A percentile compares a stretch with the other conserved stretches of the same genome.
phyloP scores from a whole-genome alignment of 352 stramenopile species.

The Globisporangium sylvaticum region DNA sequence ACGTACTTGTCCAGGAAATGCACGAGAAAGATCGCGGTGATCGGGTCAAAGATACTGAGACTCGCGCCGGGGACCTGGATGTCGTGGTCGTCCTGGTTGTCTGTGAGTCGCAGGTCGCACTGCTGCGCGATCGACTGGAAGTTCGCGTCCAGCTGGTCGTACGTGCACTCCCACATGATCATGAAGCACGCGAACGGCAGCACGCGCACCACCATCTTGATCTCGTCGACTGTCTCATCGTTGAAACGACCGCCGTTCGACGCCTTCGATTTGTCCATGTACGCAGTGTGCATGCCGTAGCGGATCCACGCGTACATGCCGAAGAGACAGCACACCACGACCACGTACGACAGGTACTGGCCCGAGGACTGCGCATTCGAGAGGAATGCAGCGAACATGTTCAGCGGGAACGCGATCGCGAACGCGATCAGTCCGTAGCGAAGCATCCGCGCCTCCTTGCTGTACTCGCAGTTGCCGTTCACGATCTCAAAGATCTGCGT shows the following conservation, averaged over 20 bases:
- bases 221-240: constrained; percentile 9
- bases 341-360: too few relatives aligned
- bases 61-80: constrained; percentile 70
- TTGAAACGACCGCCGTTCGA: too few relatives aligned
- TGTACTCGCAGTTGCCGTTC: constrained; percentile 71
- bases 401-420: constrained; percentile 38
- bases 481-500: constrained; percentile 44
- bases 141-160: constrained; percentile 84
- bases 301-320: too few relatives aligned
- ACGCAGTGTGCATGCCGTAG: too few relatives aligned
- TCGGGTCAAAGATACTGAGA: constrained; percentile 82
- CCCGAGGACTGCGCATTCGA: too few relatives aligned
- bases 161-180: constrained; percentile 87
- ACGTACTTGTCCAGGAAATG: constrained; percentile 67
- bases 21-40: constrained; percentile 66
- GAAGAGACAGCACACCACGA: too few relatives aligned
- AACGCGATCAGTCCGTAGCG: constrained; percentile 76
- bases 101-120: constrained; percentile 61
- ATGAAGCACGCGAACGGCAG: constrained; percentile 86
- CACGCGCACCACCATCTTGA: constrained; percentile 83
- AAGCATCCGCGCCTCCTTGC: constrained; percentile 72
- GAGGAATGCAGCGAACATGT: too few relatives aligned
- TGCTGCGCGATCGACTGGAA: constrained; percentile 87
- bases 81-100: constrained; percentile 30
- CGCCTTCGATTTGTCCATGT: too few relatives aligned